These are phyloP conservation scores for Phalaenopsis aphrodite DNA, from an alignment of 106 monocot species.

Conservation along the genomic window DNA sequence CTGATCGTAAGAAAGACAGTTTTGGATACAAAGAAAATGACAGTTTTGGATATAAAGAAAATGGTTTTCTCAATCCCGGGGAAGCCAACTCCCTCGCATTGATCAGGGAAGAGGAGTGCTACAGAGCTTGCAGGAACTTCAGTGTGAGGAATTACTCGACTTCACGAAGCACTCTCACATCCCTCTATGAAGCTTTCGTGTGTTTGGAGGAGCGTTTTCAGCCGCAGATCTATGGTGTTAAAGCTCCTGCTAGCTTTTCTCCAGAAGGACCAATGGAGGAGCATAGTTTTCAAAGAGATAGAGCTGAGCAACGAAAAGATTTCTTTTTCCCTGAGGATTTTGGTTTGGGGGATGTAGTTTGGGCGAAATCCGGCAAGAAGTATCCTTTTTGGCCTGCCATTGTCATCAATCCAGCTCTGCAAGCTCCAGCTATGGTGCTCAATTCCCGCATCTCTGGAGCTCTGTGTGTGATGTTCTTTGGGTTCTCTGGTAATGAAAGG, in stretches of 20 bases:
- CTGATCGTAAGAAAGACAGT: conserved; percentile 1
- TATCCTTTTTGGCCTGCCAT: conserved; percentile 83
- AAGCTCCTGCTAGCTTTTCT: background rate
- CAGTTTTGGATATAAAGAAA: background rate
- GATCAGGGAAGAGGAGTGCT: conserved; percentile 25
- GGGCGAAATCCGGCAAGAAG: conserved; percentile 77
- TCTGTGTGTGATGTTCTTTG: conserved; percentile 88
- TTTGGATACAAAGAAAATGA: background rate
- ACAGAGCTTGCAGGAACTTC: conserved; percentile 29
- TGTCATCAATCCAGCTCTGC: conserved; percentile 71
- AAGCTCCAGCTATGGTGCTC: conserved; percentile 56
- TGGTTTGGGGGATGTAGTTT: conserved; percentile 65
- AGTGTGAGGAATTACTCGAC: conserved; percentile 24
- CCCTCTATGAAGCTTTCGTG: conserved; percentile 9
- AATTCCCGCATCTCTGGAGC: conserved; percentile 63
- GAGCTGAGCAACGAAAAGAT: conserved; percentile 26
- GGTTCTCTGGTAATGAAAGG: conserved; percentile 66
- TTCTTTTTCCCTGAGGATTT: conserved; percentile 54
- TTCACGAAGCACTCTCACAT: conserved; percentile 31
- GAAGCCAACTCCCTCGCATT: background rate
- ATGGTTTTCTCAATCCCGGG: background rate
- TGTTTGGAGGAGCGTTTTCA: conserved; percentile 6
- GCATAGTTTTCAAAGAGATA: conserved; percentile 10
- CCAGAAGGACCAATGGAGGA: background rate
- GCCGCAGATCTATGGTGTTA: background rate